phyloP scores from a whole-genome alignment of 2,329 filamentous ascomycete species.

The Aspergillus neotritici region DNA sequence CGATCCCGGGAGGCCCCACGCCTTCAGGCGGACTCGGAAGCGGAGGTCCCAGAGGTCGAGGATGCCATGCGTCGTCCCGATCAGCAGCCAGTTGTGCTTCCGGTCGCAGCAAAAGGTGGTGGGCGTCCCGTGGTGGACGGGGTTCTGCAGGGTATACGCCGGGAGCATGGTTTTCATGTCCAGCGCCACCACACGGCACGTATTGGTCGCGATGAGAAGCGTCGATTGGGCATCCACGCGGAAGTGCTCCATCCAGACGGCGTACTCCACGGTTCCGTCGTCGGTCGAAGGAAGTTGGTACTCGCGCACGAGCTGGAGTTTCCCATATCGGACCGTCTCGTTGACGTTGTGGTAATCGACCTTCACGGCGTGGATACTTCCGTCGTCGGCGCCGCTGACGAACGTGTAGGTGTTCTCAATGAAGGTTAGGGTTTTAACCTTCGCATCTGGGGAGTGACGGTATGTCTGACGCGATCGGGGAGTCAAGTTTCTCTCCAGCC shows the following conservation, averaged over 20 bases:
- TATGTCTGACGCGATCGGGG: slow-evolving; percentile 84
- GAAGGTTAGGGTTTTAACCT: slow-evolving; percentile 78
- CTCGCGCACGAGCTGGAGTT: slow-evolving; percentile 68
- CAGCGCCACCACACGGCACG: slow-evolving; percentile 73
- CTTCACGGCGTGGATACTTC: slow-evolving; percentile 82
- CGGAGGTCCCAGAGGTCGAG: slow-evolving; percentile 93
- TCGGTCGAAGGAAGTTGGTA: slow-evolving; percentile 58
- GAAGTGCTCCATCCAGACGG: slow-evolving; percentile 89
- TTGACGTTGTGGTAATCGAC: slow-evolving; percentile 60
- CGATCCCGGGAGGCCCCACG: slow-evolving; percentile 80
- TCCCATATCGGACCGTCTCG: slow-evolving; percentile 66
- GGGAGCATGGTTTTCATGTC: slow-evolving; percentile 82
- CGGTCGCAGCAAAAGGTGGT: slow-evolving; percentile 87
- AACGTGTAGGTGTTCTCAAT: slow-evolving; percentile 93
- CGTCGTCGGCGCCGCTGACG: slow-evolving; percentile 82
- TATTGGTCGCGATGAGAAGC: slow-evolving; percentile 78
- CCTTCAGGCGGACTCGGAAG: slow-evolving; percentile 82
- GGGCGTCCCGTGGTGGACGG: slow-evolving; percentile 82
- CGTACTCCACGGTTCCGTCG: slow-evolving; percentile 58
- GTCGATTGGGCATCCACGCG: slow-evolving; percentile 76
- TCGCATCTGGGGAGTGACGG: slow-evolving; percentile 63
- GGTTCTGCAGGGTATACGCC: slow-evolving; percentile 75
- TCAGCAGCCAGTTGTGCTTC: slow-evolving; percentile 80
- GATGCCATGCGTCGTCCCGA: slow-evolving; percentile 89
- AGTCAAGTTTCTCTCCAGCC: slow-evolving; percentile 85